Percentiles rank a stretch among this genome's conserved stretches.
phyloP scores from a whole-genome alignment of 805 yeast genomes.

The Candida qinlingensis region DNA sequence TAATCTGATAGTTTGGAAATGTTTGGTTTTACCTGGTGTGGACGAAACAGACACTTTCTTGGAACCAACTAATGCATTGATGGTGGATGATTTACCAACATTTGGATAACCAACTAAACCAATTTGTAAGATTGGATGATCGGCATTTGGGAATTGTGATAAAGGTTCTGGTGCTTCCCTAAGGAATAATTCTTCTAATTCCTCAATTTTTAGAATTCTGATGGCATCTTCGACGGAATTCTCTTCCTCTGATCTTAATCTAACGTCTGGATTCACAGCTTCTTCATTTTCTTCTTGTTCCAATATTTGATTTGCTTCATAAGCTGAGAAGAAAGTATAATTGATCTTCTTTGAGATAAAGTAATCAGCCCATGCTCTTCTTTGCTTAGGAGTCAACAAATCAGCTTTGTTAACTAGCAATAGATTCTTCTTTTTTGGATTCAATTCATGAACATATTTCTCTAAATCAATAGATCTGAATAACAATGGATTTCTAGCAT shows the following conservation, averaged over 20 bases:
- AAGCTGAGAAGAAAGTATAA: conserved; percentile 91
- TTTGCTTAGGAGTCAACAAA: conserved; percentile 68
- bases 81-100: conserved; percentile 95
- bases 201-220: conserved; percentile 72
- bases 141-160: conserved; percentile 50
- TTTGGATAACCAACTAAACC: conserved; percentile 98
- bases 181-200: conserved; percentile 76
- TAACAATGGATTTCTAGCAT: conserved; percentile 89
- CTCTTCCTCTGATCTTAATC: conserved; percentile 10
- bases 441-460: conserved; percentile 70
- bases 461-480: conserved; percentile 89
- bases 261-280: conserved; percentile 6
- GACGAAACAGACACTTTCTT: conserved; percentile 97
- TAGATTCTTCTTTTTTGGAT: conserved; percentile 71
- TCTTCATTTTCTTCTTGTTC: conserved; percentile 48
- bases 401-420: conserved; percentile 93
- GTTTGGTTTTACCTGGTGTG: conserved; percentile 98
- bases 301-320: conserved; percentile 68
- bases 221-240: conserved; percentile 42
- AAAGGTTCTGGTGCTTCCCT: conserved; percentile 70
- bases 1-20: conserved; percentile 90
- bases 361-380: conserved; percentile 83
- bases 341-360: conserved; percentile 64
- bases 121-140: conserved; percentile 66
- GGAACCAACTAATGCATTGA: conserved; percentile 92